Evolutionary conservation across 495 filamentous ascomycete species (phyloP), one percentile per base, ranked within the genome.

Genomic region (Cenococcum geophilum): DNA sequence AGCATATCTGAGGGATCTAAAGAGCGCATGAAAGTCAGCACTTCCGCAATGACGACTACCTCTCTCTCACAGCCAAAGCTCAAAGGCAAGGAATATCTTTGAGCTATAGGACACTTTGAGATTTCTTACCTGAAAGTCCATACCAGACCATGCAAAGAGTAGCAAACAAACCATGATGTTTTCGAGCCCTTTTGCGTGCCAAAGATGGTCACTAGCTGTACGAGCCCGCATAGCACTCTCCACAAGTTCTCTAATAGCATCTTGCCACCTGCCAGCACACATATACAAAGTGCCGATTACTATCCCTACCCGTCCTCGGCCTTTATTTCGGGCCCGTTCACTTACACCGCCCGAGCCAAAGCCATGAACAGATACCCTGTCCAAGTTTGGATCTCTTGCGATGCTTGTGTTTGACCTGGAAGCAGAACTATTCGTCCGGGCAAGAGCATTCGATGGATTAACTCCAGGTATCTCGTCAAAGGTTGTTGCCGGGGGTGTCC

Each of bases 121-220:
- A 20, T 16, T 9, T 66, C 76, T 63, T 72, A 96, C 86, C 73
- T 89, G 84, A 73, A 97, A 98, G 71, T 95, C 89, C 70, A 91
- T 79, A 14, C 87, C 88, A 50, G 85, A 80, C 87, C 91, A 95
- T 55, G 86, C 88, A 52, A 95, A 82, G 76, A 97, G 83, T 32
- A 97, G 66, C 61, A 97, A 79, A 70, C 85, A 86, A 50, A 96
- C 81, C 14, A 91, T 75, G 63, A 93, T 87, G 10, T 89, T 85
- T 68, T 97, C 93, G 34, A 97, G 79, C 3, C 89, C 91, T 75
- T 97, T 99, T 12, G 87, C 93, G 78, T 97, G 89, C 93, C 93
- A 99, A 8, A 96, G 71, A 76, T 96, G 89, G 73, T 97, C 93
- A 71, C 88, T 92, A 65, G 86, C 83, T 36, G 83, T 84, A 71